Evolutionary conservation across 805 yeast genomes (phyloP), one percentile per base, ranked within the genome.

Genomic region (Metschnikowia vanudenii): DNA sequence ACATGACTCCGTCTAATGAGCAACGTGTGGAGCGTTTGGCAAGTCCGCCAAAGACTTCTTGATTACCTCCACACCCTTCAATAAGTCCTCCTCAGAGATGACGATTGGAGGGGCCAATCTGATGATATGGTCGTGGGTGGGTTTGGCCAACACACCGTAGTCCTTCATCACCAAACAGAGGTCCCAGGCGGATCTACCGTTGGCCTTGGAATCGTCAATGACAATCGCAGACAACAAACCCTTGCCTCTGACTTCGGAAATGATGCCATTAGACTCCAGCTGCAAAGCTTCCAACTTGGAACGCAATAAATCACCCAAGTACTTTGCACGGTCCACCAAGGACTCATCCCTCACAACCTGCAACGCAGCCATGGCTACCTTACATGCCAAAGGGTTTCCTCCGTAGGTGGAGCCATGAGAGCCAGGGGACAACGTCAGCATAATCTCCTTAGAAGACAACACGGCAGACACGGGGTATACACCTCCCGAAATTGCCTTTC

Each of bases 331-430:
- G 61, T 87, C 88, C 34, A 84, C 90, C 60, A 92, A 78, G 20
- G 83, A 76, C 71, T 92, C 98, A 57, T 92, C 96, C 65, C 78
- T 80, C 46, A 92, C 88, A 44, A 92, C 98, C 58, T 89, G 79
- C 55, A 92, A 76, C 10, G 98, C 97, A 49, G 96, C 97, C 64
- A 88, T 82, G 51, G 97, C 94, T 17, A 89, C 97, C 46, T 88
- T 79, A 55, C 96, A 88, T 18, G 96, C 92, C 64, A 92, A 78
- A 55, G 98, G 97, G 73, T 90, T 92, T 67, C 98, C 98, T 69
- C 98, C 98, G 65, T 88, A 92, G 18, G 98, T 92, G 24, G 97
- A 91, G 43, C 98, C 98, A 69, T 92, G 98, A 28, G 96, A 88
- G 45, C 98, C 98, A 22, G 97, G 96, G 52, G 87, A 88, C 57